These are phyloP conservation scores for Erythrophleum ivorense DNA, from an alignment of 331 rosid genomes.

Conservation along the genomic window DNA sequence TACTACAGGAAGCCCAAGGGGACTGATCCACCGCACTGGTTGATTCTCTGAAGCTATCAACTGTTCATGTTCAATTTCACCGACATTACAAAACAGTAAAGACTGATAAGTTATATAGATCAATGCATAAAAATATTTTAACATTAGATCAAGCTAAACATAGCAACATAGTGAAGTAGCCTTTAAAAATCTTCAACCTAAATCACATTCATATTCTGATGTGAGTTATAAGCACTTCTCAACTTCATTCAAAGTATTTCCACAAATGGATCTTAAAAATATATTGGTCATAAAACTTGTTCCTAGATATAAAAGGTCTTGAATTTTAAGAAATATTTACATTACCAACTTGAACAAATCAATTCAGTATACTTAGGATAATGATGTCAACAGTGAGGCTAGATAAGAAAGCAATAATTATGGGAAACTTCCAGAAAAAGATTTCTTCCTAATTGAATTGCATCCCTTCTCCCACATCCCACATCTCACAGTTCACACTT, in stretches of 20 bases:
- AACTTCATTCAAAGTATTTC: neutral
- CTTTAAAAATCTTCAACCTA: neutral
- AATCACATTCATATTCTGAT: neutral
- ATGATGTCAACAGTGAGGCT: neutral
- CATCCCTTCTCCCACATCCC: neutral
- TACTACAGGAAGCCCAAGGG: constrained; percentile 95
- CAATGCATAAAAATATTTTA: constrained; percentile 5
- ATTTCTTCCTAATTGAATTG: neutral
- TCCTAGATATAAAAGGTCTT: neutral
- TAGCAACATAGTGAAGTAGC: neutral
- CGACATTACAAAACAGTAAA: constrained; percentile 26
- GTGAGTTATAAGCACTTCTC: neutral
- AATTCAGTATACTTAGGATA: neutral
- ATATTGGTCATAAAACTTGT: neutral
- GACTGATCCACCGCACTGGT: constrained; percentile 85
- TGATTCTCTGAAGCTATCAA: constrained; percentile 89
- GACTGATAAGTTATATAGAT: neutral
- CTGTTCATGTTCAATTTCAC: constrained; percentile 51
- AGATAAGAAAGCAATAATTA: neutral
- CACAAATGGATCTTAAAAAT: neutral
- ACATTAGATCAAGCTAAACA: neutral
- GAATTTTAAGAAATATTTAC: neutral
- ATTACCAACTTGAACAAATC: neutral
- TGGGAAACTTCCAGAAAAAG: constrained; percentile 5
- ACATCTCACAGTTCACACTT: neutral